Percentiles rank a stretch among this genome's conserved stretches.
Conservation (phyloP, 805 yeast species). For the Suhomyces canberraensis region DNA sequence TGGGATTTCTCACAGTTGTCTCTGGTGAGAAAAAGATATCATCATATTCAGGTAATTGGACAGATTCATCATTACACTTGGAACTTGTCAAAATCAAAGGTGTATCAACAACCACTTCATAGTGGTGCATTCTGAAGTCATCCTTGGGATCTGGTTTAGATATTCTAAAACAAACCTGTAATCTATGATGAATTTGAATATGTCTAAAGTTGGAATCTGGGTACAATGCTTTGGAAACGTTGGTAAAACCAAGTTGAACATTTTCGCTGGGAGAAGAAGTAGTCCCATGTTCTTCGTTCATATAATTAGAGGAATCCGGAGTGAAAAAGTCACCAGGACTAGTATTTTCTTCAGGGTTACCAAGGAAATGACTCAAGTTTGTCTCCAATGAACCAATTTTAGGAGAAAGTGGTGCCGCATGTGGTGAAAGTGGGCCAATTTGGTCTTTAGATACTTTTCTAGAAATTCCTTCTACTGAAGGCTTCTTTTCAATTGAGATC, state of each 20-base stretch:
- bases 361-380: conserved; percentile 25
- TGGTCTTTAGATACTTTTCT: background rate
- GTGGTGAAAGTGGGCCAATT: conserved; percentile 5
- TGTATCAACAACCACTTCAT: conserved; percentile 77
- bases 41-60: conserved; percentile 40
- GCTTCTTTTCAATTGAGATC: background rate
- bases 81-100: conserved; percentile 53
- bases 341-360: background rate
- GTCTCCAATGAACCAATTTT: conserved; percentile 40
- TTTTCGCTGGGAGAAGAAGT: conserved; percentile 19
- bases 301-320: conserved; percentile 29
- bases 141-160: conserved; percentile 55
- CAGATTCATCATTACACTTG: conserved; percentile 38
- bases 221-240: conserved; percentile 42
- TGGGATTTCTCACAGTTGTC: background rate
- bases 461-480: background rate
- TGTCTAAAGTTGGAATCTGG: conserved; percentile 66
- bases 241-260: conserved; percentile 35
- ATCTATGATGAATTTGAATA: conserved; percentile 60
- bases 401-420: conserved; percentile 27
- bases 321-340: conserved; percentile 17
- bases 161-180: conserved; percentile 68
- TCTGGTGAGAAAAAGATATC: conserved; percentile 15
- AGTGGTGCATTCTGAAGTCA: conserved; percentile 57
- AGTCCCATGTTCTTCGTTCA: conserved; percentile 23